Evolutionary conservation across 495 filamentous ascomycete species (phyloP).

Genomic region (Hypoxylon perforatum): DNA sequence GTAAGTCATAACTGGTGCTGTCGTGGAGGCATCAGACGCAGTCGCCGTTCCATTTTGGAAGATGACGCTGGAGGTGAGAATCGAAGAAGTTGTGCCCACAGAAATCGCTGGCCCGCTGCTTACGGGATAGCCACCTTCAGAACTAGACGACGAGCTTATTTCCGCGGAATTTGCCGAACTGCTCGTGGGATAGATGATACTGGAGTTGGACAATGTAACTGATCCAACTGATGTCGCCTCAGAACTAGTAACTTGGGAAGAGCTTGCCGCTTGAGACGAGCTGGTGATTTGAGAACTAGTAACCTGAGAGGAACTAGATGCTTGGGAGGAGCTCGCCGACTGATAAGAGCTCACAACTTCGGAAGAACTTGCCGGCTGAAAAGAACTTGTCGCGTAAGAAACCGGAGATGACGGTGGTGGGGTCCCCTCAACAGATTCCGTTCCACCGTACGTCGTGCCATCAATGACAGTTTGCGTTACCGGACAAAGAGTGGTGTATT

Average conservation of each 20-base stretch:
- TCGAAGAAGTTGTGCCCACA: conserved; percentile 19
- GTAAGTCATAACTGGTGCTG: conserved; percentile 12
- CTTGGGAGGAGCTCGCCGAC: conserved; percentile 11
- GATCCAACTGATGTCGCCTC: conserved; percentile 4
- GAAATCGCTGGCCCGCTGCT: conserved; percentile 12
- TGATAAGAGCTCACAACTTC: too few species aligned
- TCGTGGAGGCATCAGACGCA: neutral
- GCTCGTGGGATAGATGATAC: neutral
- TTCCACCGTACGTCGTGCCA: conserved; percentile 42
- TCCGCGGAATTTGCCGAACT: conserved; percentile 6
- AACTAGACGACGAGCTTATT: conserved; percentile 10
- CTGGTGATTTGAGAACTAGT: neutral
- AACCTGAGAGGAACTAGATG: neutral
- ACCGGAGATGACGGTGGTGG: conserved; percentile 2
- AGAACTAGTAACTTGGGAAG: conserved; percentile 9
- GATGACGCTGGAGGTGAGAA: conserved; percentile 23
- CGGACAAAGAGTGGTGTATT: conserved; percentile 59
- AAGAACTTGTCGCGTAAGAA: neutral
- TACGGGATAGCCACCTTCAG: neutral
- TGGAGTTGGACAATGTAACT: conserved; percentile 8
- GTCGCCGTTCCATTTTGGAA: conserved; percentile 26
- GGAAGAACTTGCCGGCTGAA: neutral
- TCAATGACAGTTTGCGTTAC: conserved; percentile 49
- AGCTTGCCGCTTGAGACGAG: conserved; percentile 3
- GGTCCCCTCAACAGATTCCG: conserved; percentile 2